Percentiles rank a stretch among this genome's conserved stretches.
Evolutionary conservation across 345 rosid species (phyloP).

Genomic region (Citrus trifoliata): DNA sequence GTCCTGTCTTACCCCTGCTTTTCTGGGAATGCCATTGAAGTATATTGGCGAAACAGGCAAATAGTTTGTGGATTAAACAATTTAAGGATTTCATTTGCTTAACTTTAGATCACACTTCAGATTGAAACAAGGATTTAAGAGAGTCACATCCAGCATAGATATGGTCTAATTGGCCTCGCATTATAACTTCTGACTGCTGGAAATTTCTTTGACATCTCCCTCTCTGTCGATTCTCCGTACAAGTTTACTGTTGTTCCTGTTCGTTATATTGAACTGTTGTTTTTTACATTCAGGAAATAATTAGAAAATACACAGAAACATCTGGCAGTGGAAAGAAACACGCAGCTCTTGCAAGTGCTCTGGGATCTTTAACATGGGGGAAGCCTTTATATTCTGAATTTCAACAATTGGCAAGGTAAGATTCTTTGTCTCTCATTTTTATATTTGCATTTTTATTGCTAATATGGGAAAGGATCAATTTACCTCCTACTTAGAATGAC

Average conservation of each 20-base stretch:
- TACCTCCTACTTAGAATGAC: too few species aligned
- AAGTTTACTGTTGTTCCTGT: background rate
- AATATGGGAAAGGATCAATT: too few species aligned
- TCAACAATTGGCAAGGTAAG: conserved; percentile 75
- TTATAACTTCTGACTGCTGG: background rate
- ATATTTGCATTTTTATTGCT: background rate
- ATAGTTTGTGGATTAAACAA: background rate
- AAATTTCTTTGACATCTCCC: background rate
- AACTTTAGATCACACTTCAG: background rate
- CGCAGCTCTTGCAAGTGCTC: conserved; percentile 76
- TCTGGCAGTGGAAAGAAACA: conserved; percentile 62
- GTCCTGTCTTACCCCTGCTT: background rate
- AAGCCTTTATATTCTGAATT: conserved; percentile 72
- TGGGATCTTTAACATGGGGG: conserved; percentile 81
- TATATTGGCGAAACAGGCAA: too few species aligned
- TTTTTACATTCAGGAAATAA: conserved; percentile 60
- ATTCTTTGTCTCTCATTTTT: background rate
- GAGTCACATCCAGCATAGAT: background rate
- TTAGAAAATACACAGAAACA: conserved; percentile 50
- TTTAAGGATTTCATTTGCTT: background rate
- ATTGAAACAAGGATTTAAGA: background rate
- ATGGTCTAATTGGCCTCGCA: background rate
- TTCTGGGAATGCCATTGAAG: too few species aligned
- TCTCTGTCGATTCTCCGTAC: background rate
- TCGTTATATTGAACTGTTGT: background rate